Conservation (phyloP, 345 rosid genomes). For the Eucalyptus lansdowneana region DNA sequence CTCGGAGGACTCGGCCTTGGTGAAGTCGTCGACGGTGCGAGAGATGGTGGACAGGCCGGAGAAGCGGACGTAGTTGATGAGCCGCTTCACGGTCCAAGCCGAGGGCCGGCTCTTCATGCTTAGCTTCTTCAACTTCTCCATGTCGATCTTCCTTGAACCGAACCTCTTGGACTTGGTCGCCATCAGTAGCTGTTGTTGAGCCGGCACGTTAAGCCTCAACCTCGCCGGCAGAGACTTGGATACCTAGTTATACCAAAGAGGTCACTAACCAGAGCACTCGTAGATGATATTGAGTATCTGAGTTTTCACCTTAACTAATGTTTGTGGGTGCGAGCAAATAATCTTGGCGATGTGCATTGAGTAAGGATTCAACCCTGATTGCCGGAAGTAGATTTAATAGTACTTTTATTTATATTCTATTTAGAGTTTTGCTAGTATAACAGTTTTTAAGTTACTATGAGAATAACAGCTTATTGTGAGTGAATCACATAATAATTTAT, state of each 20-base stretch:
- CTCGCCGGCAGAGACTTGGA: conserved; percentile 11
- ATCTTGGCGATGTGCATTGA: neutral
- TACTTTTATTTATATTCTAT: neutral
- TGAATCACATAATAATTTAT: too few species aligned
- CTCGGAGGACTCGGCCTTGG: conserved; percentile 16
- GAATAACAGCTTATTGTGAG: too few species aligned
- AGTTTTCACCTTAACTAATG: neutral
- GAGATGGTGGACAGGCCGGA: conserved; percentile 43
- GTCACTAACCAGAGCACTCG: neutral
- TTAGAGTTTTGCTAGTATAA: too few species aligned
- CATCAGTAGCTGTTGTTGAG: neutral
- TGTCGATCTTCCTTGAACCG: conserved; percentile 20
- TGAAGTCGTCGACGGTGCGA: conserved; percentile 27
- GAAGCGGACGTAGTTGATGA: conserved; percentile 22
- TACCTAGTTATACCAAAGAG: neutral
- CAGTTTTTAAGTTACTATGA: accelerated
- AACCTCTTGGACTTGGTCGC: neutral
- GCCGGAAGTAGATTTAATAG: neutral
- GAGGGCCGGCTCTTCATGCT: conserved; percentile 15
- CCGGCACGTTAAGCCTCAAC: neutral
- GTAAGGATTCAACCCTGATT: neutral
- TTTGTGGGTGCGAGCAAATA: neutral
- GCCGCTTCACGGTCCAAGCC: conserved; percentile 42
- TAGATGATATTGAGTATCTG: neutral
- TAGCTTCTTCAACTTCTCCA: conserved; percentile 37